Evolutionary conservation across 495 filamentous ascomycete species (phyloP).

Genomic region (Pseudotulostoma volvatum): DNA sequence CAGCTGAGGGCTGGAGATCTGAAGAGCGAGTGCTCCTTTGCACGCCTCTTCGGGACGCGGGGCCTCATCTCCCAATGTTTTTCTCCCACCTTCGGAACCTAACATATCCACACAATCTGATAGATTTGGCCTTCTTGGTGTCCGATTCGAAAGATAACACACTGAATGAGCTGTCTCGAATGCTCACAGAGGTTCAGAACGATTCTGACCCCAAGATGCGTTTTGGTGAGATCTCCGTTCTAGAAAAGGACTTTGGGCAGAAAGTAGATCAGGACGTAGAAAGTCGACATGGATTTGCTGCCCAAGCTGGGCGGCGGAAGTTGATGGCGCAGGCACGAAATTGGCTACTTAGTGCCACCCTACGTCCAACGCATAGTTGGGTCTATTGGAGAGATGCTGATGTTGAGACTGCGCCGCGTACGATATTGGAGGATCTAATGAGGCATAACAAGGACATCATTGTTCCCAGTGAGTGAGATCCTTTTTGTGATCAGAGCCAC

Average conservation of each 20-base stretch:
- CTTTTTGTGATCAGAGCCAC: too few species aligned
- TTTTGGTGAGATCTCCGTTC: constrained; percentile 95
- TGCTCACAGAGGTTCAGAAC: constrained; percentile 67
- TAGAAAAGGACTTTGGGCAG: constrained; percentile 98
- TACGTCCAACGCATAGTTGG: constrained; percentile 94
- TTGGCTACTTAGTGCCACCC: constrained; percentile 86
- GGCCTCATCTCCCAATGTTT: constrained; percentile 93
- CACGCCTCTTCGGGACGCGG: constrained; percentile 84
- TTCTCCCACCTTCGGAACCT: constrained; percentile 91
- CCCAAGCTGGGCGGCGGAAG: constrained; percentile 85
- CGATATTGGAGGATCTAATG: constrained; percentile 96
- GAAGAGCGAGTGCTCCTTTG: constrained; percentile 93
- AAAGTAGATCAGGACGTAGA: constrained; percentile 97
- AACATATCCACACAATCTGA: constrained; percentile 91
- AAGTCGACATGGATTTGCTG: constrained; percentile 92
- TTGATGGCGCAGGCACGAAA: constrained; percentile 97
- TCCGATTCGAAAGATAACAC: constrained; percentile 95
- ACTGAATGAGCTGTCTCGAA: constrained; percentile 51
- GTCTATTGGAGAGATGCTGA: constrained; percentile 99
- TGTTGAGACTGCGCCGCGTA: constrained; percentile 90
- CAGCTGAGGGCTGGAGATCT: constrained; percentile 79
- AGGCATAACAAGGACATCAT: constrained; percentile 97
- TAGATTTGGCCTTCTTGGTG: constrained; percentile 92
- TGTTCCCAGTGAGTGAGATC: constrained; percentile 73
- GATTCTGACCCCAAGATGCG: constrained; percentile 56